phyloP scores from a whole-genome alignment of 2,329 filamentous ascomycete genomes.

The Triangularia setosa region DNA sequence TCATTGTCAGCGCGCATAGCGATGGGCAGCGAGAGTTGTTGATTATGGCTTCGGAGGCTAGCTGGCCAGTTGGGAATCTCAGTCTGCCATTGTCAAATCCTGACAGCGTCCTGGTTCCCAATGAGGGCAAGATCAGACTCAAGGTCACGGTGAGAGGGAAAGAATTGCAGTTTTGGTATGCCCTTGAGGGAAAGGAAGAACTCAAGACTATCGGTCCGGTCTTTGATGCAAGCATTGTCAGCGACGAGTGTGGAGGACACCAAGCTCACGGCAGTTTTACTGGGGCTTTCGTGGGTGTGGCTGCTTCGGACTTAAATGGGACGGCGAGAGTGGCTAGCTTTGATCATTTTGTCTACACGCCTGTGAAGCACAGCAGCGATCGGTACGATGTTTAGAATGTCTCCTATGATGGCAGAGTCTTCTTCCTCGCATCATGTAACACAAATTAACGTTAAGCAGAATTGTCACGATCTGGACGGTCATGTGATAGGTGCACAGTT shows the following conservation, averaged over 20 bases:
- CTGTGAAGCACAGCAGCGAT: constrained; percentile 44
- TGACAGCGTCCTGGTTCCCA: constrained; percentile 42
- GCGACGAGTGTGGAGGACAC: constrained; percentile 61
- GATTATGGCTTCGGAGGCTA: constrained; percentile 53
- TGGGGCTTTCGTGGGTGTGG: constrained; percentile 56
- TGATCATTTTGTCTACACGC: constrained; percentile 50
- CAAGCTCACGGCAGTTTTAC: constrained; percentile 60
- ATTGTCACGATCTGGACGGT: no score
- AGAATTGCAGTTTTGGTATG: constrained; percentile 54
- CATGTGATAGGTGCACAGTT: no score
- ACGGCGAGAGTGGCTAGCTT: constrained; percentile 44
- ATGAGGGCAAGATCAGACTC: constrained; percentile 51
- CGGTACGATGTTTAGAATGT: constrained; percentile 41
- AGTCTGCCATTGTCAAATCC: constrained; percentile 35
- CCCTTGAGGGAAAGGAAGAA: constrained; percentile 41
- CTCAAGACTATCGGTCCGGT: constrained; percentile 50
- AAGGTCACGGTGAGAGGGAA: constrained; percentile 49
- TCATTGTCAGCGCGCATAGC: constrained; percentile 53
- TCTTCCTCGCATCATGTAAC: no score
- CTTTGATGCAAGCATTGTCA: constrained; percentile 56
- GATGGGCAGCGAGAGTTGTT: constrained; percentile 56
- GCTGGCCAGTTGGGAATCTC: constrained; percentile 51
- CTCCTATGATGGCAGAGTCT: no score
- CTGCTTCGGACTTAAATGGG: constrained; percentile 54
- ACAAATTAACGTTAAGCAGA: no score